A percentile compares a stretch with the other conserved stretches of the same genome.
Evolutionary conservation across 1,284 basidiomycete species (phyloP).

Genomic region (Gomphus sp.): DNA sequence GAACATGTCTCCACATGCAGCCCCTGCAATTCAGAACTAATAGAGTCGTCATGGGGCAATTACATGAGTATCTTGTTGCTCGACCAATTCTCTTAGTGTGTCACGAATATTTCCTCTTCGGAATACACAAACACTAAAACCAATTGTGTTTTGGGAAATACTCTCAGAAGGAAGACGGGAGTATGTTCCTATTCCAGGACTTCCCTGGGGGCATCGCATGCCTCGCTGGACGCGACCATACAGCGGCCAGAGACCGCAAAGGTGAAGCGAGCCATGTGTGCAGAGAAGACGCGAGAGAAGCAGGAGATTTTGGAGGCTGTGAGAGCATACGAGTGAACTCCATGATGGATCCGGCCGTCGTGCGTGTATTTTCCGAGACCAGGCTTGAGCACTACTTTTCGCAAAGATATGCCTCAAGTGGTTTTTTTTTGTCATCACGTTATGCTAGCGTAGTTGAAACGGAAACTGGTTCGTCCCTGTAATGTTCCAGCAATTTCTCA

Average conservation of each 20-base stretch:
- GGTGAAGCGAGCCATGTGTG: constrained; percentile 76
- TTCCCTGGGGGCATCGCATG: constrained; percentile 62
- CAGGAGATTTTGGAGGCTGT: constrained; percentile 58
- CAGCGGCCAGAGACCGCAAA: constrained; percentile 51
- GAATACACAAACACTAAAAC: constrained; percentile 61
- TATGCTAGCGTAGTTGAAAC: constrained; percentile 4
- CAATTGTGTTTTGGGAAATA: constrained; percentile 69
- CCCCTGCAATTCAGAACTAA: background rate
- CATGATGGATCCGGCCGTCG: constrained; percentile 81
- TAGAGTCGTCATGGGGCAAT: constrained; percentile 3
- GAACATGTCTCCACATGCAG: background rate
- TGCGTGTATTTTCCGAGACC: too few relatives aligned
- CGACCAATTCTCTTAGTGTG: constrained; percentile 50
- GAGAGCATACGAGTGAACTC: constrained; percentile 59
- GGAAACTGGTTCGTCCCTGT: constrained; percentile 53
- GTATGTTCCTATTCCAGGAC: constrained; percentile 46
- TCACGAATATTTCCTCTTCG: constrained; percentile 70
- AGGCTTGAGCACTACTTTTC: too few relatives aligned
- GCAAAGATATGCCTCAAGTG: too few relatives aligned
- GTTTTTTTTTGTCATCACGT: too few relatives aligned
- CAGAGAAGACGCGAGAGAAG: constrained; percentile 74
- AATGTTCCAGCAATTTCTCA: constrained; percentile 60
- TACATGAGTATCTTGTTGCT: background rate
- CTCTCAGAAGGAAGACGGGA: constrained; percentile 50
- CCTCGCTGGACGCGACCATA: constrained; percentile 46